Base-by-base conservation (phyloP, 495 filamentous ascomycete genomes). In the Physcia stellaris region DNA sequence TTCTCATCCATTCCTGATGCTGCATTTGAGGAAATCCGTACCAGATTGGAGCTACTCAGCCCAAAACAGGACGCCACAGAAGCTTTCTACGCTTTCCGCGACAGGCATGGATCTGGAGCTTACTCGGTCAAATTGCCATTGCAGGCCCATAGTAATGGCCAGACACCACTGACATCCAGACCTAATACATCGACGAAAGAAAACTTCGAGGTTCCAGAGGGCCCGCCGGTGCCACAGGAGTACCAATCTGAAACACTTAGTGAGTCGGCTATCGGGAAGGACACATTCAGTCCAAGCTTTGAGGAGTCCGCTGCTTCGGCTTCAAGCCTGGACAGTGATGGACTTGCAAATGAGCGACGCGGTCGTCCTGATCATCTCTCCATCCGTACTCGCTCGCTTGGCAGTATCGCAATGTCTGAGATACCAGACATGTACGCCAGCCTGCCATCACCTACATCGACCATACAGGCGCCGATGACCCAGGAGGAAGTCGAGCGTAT, bases 351-450 rank as follows among this genome's bases (percentile, higher is more conserved):
- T 13, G 24, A 39, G 19, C 49, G 50, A 6, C 44, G 39, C 28
- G 43, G 41, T 17, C 40, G 43, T 24, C 31, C 30, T 6, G 21
- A 40, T 19, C 47, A 50, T 30, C 41, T 56, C 44, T 5, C 46
- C 61, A 11, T 66, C 57, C 45, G 67, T 63, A 39, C 59, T 61
- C 5, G 60, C 49, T 41, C 63, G 50, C 22, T 52, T 43, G 33
- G 51, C 40, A 40, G 54, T 54, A 38, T 57, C 44, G 33, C 55
- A 47, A 43, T 48, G 45, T 48, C 43, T n/a, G 37, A 48, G 22
- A 32, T 49, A 35, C 24, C 43, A 39, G 15, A 48, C 29, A 34
- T 36, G 9, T 49, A 40, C 44, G 33, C 40, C 24, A 34, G 34
- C 24, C 43, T 40, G 24, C 40, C 44, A 29, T 43, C 37, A 42